Percentiles rank a stretch among this genome's conserved stretches.
Conservation (phyloP, 1,284 basidiomycete genomes). For the Puccinia triticina region DNA sequence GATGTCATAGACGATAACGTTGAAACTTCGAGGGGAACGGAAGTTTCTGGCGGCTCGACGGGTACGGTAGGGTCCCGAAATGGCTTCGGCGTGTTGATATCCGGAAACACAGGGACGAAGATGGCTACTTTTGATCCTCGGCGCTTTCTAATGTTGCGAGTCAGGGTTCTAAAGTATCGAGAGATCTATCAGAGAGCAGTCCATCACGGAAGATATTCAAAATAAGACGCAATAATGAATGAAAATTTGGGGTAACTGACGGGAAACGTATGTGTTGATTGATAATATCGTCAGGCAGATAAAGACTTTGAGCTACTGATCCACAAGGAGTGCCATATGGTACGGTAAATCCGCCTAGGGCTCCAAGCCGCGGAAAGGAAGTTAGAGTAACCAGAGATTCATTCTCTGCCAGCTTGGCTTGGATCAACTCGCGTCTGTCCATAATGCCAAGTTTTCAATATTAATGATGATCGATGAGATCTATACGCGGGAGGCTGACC, state of each 20-base stretch:
- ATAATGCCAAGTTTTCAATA: conserved; percentile 49
- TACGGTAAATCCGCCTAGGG: conserved; percentile 83
- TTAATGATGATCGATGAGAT: background rate
- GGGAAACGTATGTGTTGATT: conserved; percentile 97
- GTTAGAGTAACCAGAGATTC: conserved; percentile 92
- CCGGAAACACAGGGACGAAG: conserved; percentile 90
- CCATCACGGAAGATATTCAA: conserved; percentile 6
- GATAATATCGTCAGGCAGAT: conserved; percentile 92
- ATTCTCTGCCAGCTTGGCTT: conserved; percentile 77
- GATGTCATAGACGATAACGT: background rate
- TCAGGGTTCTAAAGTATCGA: conserved; percentile 72
- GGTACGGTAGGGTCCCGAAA: conserved; percentile 89
- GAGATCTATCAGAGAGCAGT: conserved; percentile 11
- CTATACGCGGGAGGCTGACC: conserved; percentile 63
- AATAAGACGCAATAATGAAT: conserved; percentile 2
- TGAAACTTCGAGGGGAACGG: background rate
- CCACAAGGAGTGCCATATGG: conserved; percentile 79
- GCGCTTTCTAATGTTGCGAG: conserved; percentile 88
- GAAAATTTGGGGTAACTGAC: conserved; percentile 62
- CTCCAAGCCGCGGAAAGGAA: conserved; percentile 90
- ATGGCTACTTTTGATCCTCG: conserved; percentile 93
- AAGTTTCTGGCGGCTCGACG: conserved; percentile 64
- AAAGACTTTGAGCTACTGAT: conserved; percentile 82
- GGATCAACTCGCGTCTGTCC: conserved; percentile 77
- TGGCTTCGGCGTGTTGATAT: conserved; percentile 80